Evolutionary conservation across 73 alveolate genomes (phyloP).

Genomic region (Paramecium sexaurelia): DNA sequence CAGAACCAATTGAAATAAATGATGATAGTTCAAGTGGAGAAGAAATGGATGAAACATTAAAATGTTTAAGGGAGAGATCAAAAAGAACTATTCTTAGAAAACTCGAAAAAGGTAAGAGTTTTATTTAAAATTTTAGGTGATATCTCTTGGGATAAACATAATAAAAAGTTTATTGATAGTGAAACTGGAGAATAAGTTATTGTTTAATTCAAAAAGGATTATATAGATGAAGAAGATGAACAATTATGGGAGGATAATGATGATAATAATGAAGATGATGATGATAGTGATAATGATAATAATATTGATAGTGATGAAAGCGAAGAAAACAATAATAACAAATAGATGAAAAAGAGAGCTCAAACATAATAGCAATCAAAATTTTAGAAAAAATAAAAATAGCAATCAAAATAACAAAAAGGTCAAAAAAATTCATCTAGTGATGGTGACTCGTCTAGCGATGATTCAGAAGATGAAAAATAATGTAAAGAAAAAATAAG

Average conservation of each 20-base stretch:
- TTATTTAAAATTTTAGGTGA: neutral
- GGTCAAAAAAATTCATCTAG: neutral
- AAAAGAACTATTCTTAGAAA: constrained; percentile 49
- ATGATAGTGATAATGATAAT: neutral
- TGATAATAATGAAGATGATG: neutral
- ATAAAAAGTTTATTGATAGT: constrained; percentile 21
- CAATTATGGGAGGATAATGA: constrained; percentile 45
- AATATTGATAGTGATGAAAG: neutral
- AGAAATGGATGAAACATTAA: constrained; percentile 34
- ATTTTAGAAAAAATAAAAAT: neutral
- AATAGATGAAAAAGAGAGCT: neutral
- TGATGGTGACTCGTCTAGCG: neutral
- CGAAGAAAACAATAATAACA: neutral
- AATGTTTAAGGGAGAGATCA: constrained; percentile 41
- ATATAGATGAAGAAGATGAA: constrained; percentile 60
- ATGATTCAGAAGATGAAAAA: constrained; percentile 11
- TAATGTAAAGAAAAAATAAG: neutral
- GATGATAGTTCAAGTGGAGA: constrained; percentile 51
- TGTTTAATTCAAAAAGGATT: constrained; percentile 17
- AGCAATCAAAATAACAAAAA: neutral
- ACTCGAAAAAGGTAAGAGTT: constrained; percentile 9
- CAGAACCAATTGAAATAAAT: neutral
- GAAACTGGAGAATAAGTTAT: constrained; percentile 24
- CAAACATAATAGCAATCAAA: neutral
- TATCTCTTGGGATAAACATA: neutral